Evolutionary conservation across 1,139 yeast species (phyloP), one percentile per base, ranked within the genome.

Genomic region (Scheffersomyces quercinus): DNA sequence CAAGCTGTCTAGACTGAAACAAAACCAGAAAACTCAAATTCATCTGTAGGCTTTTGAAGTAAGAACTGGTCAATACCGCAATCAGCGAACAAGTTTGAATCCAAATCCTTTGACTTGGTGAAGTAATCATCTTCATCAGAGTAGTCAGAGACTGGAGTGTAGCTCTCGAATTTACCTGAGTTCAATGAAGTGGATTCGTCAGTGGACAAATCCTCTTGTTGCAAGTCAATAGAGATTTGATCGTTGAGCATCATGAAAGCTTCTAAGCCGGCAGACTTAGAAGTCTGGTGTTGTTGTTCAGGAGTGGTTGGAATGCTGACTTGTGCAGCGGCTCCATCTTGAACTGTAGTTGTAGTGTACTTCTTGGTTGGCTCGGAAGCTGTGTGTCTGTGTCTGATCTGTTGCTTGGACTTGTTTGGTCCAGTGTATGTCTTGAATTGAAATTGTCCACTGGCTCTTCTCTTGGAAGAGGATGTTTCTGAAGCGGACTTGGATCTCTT

Each of bases 401-500:
- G 52, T 28, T 63, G 62, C 45, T 53, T 58, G 40, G 53, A 54
- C 44, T 58, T 58, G 43, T 55, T 60, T 37, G 75, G 74, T 7
- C 71, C 69, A 28, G 59, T 63, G 58, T 70, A 68, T n/a, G 67
- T 56, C 50, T 68, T 71, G 59, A 68, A 70, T 52, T 68, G 75
- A 44, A 69, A 60, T 43, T 64, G 67, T 39, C 65, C 61, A 15
- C 56, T 52, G 34, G 54, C 50, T 44, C 58, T 67, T 51, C 60
- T 61, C 45, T 59, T 60, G 38, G 58, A 54, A 26, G 56, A 52
- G 16, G 51, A 56, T 5, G 52, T 33, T 14, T 31, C 35, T 31
- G 24, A 15, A 3, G 53, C 44, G 6, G 69, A 62, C 47, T 62
- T 65, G 15, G 69, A 52, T 51, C 68, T 59, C 45, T 57, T 59